phyloP scores from a whole-genome alignment of 495 filamentous ascomycete species.

The Geoglossum glabrum region DNA sequence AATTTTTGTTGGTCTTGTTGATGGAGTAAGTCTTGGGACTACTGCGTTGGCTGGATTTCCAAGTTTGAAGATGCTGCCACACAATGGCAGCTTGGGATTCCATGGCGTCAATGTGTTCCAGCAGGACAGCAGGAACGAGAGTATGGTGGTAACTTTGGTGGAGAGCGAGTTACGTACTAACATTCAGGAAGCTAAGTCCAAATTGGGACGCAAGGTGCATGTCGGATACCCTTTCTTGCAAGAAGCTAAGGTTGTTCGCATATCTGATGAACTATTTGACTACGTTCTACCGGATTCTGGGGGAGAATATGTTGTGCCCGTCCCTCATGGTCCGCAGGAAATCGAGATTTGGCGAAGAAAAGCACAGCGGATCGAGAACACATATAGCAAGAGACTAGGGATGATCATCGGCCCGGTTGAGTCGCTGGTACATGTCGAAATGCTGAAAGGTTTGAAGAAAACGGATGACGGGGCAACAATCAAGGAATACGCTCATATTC shows the following conservation, averaged over 20 bases:
- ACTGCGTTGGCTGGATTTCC: constrained; percentile 84
- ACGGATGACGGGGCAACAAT: constrained; percentile 77
- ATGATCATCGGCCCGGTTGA: constrained; percentile 77
- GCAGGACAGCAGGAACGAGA: constrained; percentile 90
- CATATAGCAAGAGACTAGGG: constrained; percentile 76
- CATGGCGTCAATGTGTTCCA: constrained; percentile 95
- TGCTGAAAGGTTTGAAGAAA: constrained; percentile 77
- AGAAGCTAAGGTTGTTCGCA: constrained; percentile 70
- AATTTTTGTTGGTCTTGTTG: constrained; percentile 62
- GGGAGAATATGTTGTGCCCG: constrained; percentile 34
- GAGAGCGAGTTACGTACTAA: constrained; percentile 52
- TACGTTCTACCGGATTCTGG: constrained; percentile 51
- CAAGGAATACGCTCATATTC: constrained; percentile 83
- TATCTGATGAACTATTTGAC: constrained; percentile 87
- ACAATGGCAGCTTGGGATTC: constrained; percentile 60
- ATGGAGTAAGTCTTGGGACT: constrained; percentile 67
- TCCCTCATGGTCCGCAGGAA: constrained; percentile 55
- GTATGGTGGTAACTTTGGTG: constrained; percentile 72
- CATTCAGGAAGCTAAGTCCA: constrained; percentile 49
- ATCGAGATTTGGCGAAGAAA: constrained; percentile 72
- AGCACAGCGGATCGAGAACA: constrained; percentile 58
- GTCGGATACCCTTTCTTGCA: constrained; percentile 93
- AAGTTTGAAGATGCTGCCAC: constrained; percentile 62
- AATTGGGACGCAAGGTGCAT: constrained; percentile 67
- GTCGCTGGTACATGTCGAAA: constrained; percentile 73